Evolutionary conservation across 2,329 filamentous ascomycete species (phyloP).

Genomic region (Samsoniella hepiali): DNA sequence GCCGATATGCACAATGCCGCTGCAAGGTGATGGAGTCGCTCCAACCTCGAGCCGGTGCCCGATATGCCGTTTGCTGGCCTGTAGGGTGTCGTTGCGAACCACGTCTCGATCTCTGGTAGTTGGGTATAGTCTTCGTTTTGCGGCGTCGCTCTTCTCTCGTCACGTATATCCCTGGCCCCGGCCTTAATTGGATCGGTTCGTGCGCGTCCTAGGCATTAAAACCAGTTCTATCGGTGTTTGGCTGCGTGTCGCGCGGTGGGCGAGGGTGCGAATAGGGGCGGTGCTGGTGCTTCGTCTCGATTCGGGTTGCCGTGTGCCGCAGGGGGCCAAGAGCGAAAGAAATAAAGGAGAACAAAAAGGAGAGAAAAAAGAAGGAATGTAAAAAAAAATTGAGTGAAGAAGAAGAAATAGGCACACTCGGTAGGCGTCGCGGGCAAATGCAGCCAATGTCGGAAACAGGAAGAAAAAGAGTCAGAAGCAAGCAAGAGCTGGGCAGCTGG

Average conservation of each 20-base stretch:
- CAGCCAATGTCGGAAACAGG: not conserved
- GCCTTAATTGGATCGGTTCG: not conserved
- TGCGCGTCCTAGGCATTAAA: slow-evolving; percentile 10
- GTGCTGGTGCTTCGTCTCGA: not conserved
- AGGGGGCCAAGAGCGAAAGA: not conserved
- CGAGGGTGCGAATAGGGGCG: slow-evolving; percentile 4
- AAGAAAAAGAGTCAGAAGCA: not conserved
- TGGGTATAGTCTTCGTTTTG: not conserved
- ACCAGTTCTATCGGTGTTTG: slow-evolving; percentile 12
- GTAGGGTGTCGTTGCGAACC: not conserved
- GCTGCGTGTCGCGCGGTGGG: not conserved
- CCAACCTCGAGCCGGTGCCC: not conserved
- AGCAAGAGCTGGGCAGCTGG: not conserved
- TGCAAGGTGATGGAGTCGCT: slow-evolving; percentile 9
- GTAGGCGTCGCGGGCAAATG: not conserved
- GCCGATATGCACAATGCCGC: slow-evolving; percentile 7
- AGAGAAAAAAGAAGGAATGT: not conserved
- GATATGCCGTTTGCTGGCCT: slow-evolving; percentile 2
- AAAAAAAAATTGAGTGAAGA: not conserved
- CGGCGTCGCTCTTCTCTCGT: not conserved
- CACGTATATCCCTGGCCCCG: not conserved
- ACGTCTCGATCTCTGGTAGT: not conserved
- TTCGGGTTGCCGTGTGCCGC: not conserved
- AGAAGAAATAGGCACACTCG: not conserved
- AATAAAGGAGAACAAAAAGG: not conserved